Evolutionary conservation across 1,284 basidiomycete genomes (phyloP).

Genomic region (Boletellus deceptivus): DNA sequence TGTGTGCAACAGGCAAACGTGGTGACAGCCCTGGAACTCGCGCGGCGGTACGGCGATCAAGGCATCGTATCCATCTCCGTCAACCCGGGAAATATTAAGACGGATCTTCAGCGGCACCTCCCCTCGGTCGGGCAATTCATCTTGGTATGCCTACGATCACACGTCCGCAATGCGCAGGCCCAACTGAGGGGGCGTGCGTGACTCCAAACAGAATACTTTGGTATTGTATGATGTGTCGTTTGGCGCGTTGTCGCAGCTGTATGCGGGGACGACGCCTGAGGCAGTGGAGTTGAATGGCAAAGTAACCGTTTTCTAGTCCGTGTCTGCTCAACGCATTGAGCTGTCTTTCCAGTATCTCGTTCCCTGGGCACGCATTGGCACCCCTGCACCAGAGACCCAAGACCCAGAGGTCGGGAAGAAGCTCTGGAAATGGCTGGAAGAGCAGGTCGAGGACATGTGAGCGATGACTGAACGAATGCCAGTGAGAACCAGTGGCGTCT

Average conservation of each 20-base stretch:
- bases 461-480: not conserved
- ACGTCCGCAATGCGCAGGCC: not conserved
- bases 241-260: constrained; percentile 39
- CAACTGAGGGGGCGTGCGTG: not conserved
- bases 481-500: no score
- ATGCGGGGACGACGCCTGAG: constrained; percentile 36
- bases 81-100: constrained; percentile 10
- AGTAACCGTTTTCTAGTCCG: constrained; percentile 15
- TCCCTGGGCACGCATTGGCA: constrained; percentile 37
- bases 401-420: constrained; percentile 32
- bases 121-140: not conserved
- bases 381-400: constrained; percentile 17
- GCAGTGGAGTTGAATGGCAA: constrained; percentile 31
- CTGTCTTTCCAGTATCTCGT: constrained; percentile 31
- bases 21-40: constrained; percentile 22
- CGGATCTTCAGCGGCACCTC: not conserved
- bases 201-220: constrained; percentile 9
- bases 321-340: not conserved
- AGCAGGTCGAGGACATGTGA: constrained; percentile 28
- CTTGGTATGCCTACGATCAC: constrained; percentile 8
- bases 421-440: constrained; percentile 41
- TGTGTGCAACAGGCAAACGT: constrained; percentile 20
- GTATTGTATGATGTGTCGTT: constrained; percentile 23
- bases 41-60: constrained; percentile 22
- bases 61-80: constrained; percentile 27